Conservation (phyloP, 2,329 filamentous ascomycete genomes). For the Raffaelea albimanens region DNA sequence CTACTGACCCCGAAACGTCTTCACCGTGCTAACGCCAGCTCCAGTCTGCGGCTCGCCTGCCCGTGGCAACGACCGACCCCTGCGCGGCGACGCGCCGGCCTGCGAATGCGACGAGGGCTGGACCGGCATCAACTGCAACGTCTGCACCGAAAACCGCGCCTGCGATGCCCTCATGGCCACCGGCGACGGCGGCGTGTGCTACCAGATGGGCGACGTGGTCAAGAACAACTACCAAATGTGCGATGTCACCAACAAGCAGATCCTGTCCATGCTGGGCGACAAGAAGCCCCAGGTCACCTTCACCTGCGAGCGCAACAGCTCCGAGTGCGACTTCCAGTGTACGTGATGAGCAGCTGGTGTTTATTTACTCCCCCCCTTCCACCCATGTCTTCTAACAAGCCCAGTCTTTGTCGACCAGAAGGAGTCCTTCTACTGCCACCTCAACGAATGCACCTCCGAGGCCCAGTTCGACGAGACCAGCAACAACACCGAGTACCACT, state of each 20-base stretch:
- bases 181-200: conserved; percentile 77
- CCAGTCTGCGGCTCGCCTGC: conserved; percentile 77
- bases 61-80: conserved; percentile 68
- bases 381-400: not conserved
- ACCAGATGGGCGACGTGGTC: conserved; percentile 80
- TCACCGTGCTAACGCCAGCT: not conserved
- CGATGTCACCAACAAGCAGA: conserved; percentile 93
- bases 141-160: conserved; percentile 74
- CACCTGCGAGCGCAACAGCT: conserved; percentile 66
- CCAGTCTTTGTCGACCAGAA: conserved; percentile 89
- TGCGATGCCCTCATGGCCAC: conserved; percentile 85
- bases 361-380: not conserved
- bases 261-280: conserved; percentile 73
- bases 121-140: conserved; percentile 96
- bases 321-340: conserved; percentile 93
- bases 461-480: conserved; percentile 57
- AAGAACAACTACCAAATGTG: conserved; percentile 97
- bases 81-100: conserved; percentile 49
- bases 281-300: conserved; percentile 92
- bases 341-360: conserved; percentile 23
- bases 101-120: conserved; percentile 91
- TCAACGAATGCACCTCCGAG: conserved; percentile 69
- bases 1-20: not conserved
- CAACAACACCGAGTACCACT: conserved; percentile 80
- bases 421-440: conserved; percentile 93